Base-by-base conservation (phyloP, 345 rosid species). In the Geranium brycei region DNA sequence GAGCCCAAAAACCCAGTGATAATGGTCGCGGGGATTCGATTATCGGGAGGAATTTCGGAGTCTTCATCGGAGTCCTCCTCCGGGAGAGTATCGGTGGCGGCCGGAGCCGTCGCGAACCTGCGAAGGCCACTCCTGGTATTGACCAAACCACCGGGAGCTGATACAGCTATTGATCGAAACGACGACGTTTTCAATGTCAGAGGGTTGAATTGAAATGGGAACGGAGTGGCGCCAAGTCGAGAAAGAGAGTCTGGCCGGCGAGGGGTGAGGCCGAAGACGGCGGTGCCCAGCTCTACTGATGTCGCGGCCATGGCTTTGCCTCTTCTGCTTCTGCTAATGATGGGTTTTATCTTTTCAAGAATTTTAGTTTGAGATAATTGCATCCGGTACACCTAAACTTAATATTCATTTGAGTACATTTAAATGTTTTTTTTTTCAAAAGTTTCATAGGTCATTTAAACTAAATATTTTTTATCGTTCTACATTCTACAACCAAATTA, bases 1-100 rank as follows among this genome's bases (percentile, higher is more conserved):
- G 99, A 93, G 30, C 99, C 99, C 64, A 93, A 67, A 62, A 93
- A 90, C 2, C 99, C 97, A 0, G 99, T 93, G 62, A 93, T 90
- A 55, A 93, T 87, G 12, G 99, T 87, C 61, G 99, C 99, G 17
- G 97, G 97, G 68, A 93, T 82, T 57, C 99, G 89, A 67, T 77
- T 80, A 65, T 93, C 99, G 0, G 84, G 79, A 2, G 95, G 95
- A 68, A 86, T 85, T 74, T 86, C 85, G 19, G 95, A 35, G 41
- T 35, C 41, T 0, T 4, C 77, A 40, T 81, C 96, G 47, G 88
- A 79, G 51, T 82, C 87, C 62, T 86, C 87, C 16, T 79, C 71
- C 66, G 78, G 84, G 19, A 85, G 74, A 12, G 41, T 35, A 7
- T 35, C 41, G 41, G 7, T 4, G 4, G 91, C 69, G 31, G 95